phyloP scores from a whole-genome alignment of 176 grass and related monocot genomes.

The Oryza glaberrima region DNA sequence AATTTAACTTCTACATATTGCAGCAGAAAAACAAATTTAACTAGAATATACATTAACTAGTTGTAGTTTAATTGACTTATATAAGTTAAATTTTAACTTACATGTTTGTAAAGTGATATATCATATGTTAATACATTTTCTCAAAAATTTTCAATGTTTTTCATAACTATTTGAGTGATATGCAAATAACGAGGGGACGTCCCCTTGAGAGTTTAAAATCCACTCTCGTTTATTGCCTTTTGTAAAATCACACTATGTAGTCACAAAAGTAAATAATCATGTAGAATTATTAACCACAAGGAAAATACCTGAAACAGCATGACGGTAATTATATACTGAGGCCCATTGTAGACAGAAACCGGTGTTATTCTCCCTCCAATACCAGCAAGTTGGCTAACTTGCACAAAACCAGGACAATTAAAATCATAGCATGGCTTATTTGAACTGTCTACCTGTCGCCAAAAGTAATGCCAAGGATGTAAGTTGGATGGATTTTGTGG shows the following conservation, averaged over 20 bases:
- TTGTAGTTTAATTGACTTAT: too few species aligned
- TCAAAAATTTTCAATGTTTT: too few species aligned
- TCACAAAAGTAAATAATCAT: background rate
- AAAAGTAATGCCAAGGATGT: background rate
- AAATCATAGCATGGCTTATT: conserved; percentile 17
- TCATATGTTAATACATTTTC: too few species aligned
- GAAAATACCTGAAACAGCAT: conserved; percentile 24
- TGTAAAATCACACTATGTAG: background rate
- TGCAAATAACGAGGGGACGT: too few species aligned
- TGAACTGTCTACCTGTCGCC: background rate
- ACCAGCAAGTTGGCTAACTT: conserved; percentile 28
- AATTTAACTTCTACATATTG: too few species aligned
- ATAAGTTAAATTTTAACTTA: too few species aligned
- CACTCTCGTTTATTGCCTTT: background rate
- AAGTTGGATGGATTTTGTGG: background rate
- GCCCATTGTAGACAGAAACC: conserved; percentile 27
- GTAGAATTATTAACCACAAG: background rate
- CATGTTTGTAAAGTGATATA: too few species aligned
- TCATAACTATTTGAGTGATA: too few species aligned
- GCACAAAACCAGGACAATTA: conserved; percentile 40
- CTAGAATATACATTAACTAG: too few species aligned
- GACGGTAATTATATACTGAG: conserved; percentile 13
- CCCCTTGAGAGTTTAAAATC: too few species aligned
- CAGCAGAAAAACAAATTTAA: too few species aligned
- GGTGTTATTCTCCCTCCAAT: conserved; percentile 21